These are phyloP conservation scores for Dorcoceras hygrometricum DNA, from an alignment of 257 asterid genomes.

Conservation along the genomic window DNA sequence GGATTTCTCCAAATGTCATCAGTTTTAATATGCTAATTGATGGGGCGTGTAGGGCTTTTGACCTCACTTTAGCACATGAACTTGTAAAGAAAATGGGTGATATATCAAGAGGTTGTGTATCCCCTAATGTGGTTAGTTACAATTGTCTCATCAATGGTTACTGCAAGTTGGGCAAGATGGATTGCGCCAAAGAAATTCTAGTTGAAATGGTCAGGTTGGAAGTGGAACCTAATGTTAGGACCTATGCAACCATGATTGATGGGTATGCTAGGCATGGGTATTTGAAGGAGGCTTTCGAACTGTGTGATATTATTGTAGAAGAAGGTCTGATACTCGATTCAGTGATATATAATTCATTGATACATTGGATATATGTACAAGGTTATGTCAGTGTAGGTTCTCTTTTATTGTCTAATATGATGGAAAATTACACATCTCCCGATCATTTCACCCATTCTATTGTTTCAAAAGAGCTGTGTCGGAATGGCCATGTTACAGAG, in stretches of 20 bases:
- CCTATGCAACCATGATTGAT: constrained; percentile 70
- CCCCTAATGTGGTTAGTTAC: constrained; percentile 54
- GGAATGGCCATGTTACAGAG: constrained; percentile 44
- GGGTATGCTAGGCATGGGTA: constrained; percentile 62
- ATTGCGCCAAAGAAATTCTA: constrained; percentile 43
- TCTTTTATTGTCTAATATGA: constrained; percentile 55
- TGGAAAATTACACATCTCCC: constrained; percentile 41
- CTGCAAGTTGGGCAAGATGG: constrained; percentile 13
- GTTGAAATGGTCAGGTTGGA: constrained; percentile 49
- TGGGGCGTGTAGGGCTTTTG: neutral
- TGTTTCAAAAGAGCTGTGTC: constrained; percentile 55
- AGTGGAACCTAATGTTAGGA: constrained; percentile 59
- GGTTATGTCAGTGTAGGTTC: constrained; percentile 63
- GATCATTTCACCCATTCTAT: constrained; percentile 60
- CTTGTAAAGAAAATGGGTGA: constrained; percentile 6
- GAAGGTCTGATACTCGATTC: constrained; percentile 52
- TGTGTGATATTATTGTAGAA: constrained; percentile 57
- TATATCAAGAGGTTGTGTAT: constrained; percentile 45
- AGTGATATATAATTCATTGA: constrained; percentile 59
- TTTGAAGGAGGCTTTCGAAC: constrained; percentile 59
- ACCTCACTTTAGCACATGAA: neutral
- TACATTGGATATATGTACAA: constrained; percentile 64
- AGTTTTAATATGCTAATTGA: neutral
- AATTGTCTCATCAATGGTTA: constrained; percentile 63
- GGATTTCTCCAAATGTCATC: neutral